Conservation (phyloP, 2,329 filamentous ascomycete genomes). For the Xylaria sp. region DNA sequence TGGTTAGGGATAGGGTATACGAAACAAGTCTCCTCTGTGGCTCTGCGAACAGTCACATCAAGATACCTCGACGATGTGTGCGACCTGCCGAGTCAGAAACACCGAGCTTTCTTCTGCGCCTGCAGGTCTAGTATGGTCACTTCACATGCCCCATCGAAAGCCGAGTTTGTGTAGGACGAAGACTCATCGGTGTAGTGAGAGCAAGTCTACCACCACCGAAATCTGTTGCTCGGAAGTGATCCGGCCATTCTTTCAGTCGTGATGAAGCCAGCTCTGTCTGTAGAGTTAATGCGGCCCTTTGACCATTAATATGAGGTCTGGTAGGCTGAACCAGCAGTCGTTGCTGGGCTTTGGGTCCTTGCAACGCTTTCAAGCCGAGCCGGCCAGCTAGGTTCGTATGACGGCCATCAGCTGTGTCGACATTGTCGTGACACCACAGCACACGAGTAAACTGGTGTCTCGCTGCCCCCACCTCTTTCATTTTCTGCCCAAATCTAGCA, state of each 20-base stretch:
- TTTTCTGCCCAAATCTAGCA: conserved; percentile 13
- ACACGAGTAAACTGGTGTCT: conserved; percentile 17
- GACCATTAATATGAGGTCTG: conserved; percentile 19
- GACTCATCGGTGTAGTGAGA: conserved; percentile 39
- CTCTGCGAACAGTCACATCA: background rate
- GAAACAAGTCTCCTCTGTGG: background rate
- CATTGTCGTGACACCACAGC: conserved; percentile 27
- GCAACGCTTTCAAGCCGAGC: conserved; percentile 10
- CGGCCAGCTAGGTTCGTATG: conserved; percentile 1
- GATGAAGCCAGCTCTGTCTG: conserved; percentile 37
- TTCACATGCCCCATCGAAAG: conserved; percentile 40
- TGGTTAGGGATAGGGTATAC: background rate
- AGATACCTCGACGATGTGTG: conserved; percentile 25
- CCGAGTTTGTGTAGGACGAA: conserved; percentile 48
- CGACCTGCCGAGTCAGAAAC: conserved; percentile 33
- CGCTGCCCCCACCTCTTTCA: conserved; percentile 11
- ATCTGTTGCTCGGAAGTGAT: conserved; percentile 35
- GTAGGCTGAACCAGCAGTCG: conserved; percentile 17
- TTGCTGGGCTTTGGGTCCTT: conserved; percentile 25
- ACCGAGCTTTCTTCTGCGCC: conserved; percentile 32
- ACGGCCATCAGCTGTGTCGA: conserved; percentile 25
- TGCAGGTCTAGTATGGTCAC: conserved; percentile 42
- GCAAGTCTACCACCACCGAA: conserved; percentile 38
- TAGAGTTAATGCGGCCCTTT: conserved; percentile 38
- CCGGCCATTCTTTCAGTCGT: conserved; percentile 40